Conservation (phyloP, 1,284 basidiomycete species). For the Somion occarium region DNA sequence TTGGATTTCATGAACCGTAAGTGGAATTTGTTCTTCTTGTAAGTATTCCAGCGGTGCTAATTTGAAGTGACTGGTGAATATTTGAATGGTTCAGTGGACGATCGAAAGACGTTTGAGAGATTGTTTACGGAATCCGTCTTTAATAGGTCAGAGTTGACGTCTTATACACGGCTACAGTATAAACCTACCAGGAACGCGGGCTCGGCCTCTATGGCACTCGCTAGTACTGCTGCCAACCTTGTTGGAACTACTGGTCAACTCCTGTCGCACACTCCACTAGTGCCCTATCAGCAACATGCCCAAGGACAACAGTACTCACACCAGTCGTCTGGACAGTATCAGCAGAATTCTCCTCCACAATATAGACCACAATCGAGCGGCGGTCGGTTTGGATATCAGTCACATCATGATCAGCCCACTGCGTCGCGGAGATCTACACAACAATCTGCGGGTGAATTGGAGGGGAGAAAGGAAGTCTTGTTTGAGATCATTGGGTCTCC, state of each 20-base stretch:
- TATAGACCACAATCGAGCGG: too few relatives aligned
- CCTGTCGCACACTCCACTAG: too few relatives aligned
- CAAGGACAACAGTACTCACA: not conserved
- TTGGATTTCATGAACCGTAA: constrained; percentile 61
- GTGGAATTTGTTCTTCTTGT: constrained; percentile 16
- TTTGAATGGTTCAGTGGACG: constrained; percentile 43
- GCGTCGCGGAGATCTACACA: not conserved
- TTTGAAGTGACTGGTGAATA: not conserved
- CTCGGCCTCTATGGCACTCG: not conserved
- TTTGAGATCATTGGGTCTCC: constrained; percentile 74
- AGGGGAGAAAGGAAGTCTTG: constrained; percentile 42
- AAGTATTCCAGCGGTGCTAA: not conserved
- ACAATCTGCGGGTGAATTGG: not conserved
- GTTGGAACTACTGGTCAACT: not conserved
- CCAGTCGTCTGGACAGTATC: not conserved
- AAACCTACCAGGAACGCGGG: constrained; percentile 27
- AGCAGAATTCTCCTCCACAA: too few relatives aligned
- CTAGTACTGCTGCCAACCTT: constrained; percentile 12
- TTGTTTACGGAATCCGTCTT: constrained; percentile 53
- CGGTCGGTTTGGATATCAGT: not conserved
- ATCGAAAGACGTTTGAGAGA: constrained; percentile 50
- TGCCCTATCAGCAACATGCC: not conserved
- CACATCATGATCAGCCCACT: not conserved
- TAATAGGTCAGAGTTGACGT: constrained; percentile 43
- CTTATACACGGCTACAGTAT: constrained; percentile 62